phyloP scores from a whole-genome alignment of 495 filamentous ascomycete genomes.

The Neurospora intermedia region DNA sequence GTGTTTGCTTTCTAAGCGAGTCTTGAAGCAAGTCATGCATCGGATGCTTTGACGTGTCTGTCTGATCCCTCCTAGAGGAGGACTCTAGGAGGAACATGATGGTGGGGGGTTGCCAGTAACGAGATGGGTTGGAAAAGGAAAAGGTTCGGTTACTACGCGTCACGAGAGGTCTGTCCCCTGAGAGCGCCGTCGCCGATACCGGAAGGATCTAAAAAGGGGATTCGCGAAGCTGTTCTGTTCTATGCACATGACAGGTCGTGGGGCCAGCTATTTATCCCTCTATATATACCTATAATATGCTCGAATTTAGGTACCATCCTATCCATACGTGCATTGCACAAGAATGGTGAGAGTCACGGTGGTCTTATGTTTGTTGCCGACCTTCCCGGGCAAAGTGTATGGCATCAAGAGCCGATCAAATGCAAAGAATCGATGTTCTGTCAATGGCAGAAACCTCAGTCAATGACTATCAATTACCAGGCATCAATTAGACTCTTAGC shows the following conservation, averaged over 20 bases:
- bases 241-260: not conserved
- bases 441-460: not conserved
- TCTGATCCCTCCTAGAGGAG: not conserved
- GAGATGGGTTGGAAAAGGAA: too few relatives aligned
- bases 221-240: not conserved
- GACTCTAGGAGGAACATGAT: not conserved
- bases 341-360: not conserved
- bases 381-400: not conserved
- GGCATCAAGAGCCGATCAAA: not conserved
- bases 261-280: not conserved
- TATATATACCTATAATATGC: not conserved
- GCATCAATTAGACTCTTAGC: not conserved
- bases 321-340: not conserved
- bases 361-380: not conserved
- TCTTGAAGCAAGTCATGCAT: too few relatives aligned
- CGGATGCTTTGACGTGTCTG: not conserved
- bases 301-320: not conserved
- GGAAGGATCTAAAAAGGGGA: not conserved
- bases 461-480: not conserved
- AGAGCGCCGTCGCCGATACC: not conserved
- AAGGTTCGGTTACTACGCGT: too few relatives aligned
- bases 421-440: not conserved
- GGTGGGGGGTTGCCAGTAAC: too few relatives aligned
- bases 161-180: too few relatives aligned
- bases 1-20: constrained; percentile 83